Base-by-base conservation (phyloP, 371 early-diverging fungal genomes). In the Entomophthora muscae region DNA sequence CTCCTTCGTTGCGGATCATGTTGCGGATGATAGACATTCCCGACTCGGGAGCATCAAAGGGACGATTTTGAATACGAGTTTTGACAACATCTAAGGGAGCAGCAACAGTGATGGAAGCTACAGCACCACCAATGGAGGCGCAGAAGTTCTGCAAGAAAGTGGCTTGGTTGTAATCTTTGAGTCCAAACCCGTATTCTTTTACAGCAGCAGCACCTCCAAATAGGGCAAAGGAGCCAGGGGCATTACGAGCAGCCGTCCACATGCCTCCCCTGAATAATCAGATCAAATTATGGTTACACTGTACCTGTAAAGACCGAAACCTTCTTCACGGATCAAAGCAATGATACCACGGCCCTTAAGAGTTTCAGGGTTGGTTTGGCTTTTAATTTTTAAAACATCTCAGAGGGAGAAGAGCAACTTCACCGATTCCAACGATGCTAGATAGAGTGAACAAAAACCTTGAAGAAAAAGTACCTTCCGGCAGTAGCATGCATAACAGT, bases 221-320 rank as follows among this genome's bases (percentile, higher is more conserved):
- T 61, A 97, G 78, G 27, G 98, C 95, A 72, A 97, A 97, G 22
- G 93, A 93, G 32, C 98, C 98, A 30, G 96, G 96, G 0, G 98
- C 96, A 69, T 97, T 97, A 66, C 98, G 88, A 57, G 92, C 89
- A 55, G 93, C 91, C n/a, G 98, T 97, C 98, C 98, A 97, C 53
- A 89, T 82, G 57, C 93, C 95, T 58, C 98, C 98, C 66, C 90
- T 66, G 29, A n/a, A 52, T 1, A 21, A 52, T 17, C 21, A 0
- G 52, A 64, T 52, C 1, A 13, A 29, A 30, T 32, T 29, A 27
- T 29, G 29, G 17, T 21, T n/a, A 1, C 42, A 0, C 64, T 74
- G 52, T 72, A 83, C 83, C 89, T 82, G 72, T 97, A 97, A 64
- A 97, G 78, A 33, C 89, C 91, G 80, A 87, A 81, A 61, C 93